These are phyloP conservation scores for Pichia sp. DNA, from an alignment of 1,139 yeast species.

Conservation along the genomic window DNA sequence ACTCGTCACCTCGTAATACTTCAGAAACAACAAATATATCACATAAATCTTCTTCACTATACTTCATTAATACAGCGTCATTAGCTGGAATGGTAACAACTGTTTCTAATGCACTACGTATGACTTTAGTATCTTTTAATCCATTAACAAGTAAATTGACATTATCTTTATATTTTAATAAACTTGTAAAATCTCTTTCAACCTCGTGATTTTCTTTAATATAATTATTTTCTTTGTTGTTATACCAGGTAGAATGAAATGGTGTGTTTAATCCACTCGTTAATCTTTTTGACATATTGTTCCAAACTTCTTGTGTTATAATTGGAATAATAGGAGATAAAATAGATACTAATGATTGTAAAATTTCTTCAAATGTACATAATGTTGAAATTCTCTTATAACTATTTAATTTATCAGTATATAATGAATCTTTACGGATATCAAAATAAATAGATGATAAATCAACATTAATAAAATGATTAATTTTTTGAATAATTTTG, in stretches of 20 bases:
- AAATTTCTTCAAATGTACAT: slow-evolving; percentile 58
- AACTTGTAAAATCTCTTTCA: slow-evolving; percentile 36
- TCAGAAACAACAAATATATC: slow-evolving; percentile 4
- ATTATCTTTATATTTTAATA: slow-evolving; percentile 41
- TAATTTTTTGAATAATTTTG: slow-evolving; percentile 50
- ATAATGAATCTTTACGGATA: slow-evolving; percentile 75
- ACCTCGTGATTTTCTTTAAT: slow-evolving; percentile 28
- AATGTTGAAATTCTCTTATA: slow-evolving; percentile 59
- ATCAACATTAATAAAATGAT: slow-evolving; percentile 66
- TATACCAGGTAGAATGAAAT: slow-evolving; percentile 34
- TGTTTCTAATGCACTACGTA: slow-evolving; percentile 5
- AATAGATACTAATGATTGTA: slow-evolving; percentile 56
- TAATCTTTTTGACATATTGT: slow-evolving; percentile 37
- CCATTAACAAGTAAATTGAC: slow-evolving; percentile 40
- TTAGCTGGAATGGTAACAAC: not conserved
- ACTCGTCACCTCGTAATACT: slow-evolving; percentile 32
- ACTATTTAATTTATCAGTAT: slow-evolving; percentile 54
- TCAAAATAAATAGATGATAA: slow-evolving; percentile 84
- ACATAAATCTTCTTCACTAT: slow-evolving; percentile 25
- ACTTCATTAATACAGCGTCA: not conserved
- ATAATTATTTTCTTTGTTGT: slow-evolving; percentile 3
- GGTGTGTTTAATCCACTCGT: slow-evolving; percentile 42
- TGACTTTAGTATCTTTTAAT: not conserved
- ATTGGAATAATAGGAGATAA: slow-evolving; percentile 80
- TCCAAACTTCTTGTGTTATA: slow-evolving; percentile 85